Base-by-base conservation (phyloP, 257 asterid species). In the Nemophila menziesii region DNA sequence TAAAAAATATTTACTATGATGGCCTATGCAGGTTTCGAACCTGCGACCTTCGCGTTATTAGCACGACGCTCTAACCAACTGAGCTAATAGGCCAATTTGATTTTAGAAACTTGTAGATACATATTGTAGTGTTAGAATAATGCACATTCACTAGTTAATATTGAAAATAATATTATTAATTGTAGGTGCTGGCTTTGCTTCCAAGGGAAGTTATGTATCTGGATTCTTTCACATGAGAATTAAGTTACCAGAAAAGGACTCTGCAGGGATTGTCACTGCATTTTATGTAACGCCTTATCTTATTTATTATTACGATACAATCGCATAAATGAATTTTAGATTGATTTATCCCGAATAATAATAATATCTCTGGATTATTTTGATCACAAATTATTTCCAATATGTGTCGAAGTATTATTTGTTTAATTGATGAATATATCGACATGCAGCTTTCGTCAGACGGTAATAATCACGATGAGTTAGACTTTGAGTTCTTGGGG, bases 401-500 rank as follows among this genome's bases (percentile, higher is more conserved):
- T n/a, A n/a, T n/a, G n/a, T n/a, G n/a, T n/a, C n/a, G n/a, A n/a
- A n/a, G n/a, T n/a, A n/a, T n/a, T n/a, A n/a, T n/a, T n/a, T n/a
- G n/a, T n/a, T n/a, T n/a, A n/a, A n/a, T n/a, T n/a, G n/a, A n/a
- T n/a, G n/a, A n/a, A n/a, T n/a, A n/a, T n/a, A n/a, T n/a, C n/a
- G n/a, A n/a, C n/a, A 27, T 47, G 60, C 77, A 84, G 95, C 71
- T 84, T 24, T 44, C 44, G 11, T 74, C 95, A 12, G 9, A 38
- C 40, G 16, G 58, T 0, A 13, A 38, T 4, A 37, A 33, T 3
- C 85, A 73, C 47, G 87, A 80, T n/a, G 95, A 85, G 61, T 19
- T 80, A 12, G 93, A 85, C 51, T 44, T 78, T 9, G 95, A 85
- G 38, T 80, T 85, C 62, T 58, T 85, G 58, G 95, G 95, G 16